Evolutionary conservation across 768 basidiomycete species (phyloP).

Genomic region (Pleurotus platypus): DNA sequence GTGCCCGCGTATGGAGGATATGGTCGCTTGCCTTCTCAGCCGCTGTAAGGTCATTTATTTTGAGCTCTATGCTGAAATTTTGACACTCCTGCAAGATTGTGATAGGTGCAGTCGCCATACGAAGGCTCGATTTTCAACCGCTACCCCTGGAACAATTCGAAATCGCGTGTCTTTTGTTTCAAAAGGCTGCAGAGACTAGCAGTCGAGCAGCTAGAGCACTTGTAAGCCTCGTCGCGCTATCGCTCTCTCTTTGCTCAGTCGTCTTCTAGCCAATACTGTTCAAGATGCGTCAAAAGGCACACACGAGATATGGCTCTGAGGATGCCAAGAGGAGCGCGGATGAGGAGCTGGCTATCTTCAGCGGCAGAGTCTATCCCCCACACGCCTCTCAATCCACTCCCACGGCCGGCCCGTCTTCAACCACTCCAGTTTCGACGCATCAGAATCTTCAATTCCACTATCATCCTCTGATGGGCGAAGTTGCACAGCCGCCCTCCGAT

Average conservation of each 20-base stretch:
- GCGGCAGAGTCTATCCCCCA: neutral
- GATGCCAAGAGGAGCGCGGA: neutral
- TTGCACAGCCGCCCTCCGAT: neutral
- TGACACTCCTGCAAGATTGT: constrained; percentile 33
- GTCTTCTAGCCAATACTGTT: constrained; percentile 39
- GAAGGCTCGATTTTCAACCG: constrained; percentile 39
- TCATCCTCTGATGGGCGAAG: neutral
- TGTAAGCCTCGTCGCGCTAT: constrained; percentile 24
- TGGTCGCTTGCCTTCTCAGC: constrained; percentile 58
- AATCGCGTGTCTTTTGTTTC: constrained; percentile 41
- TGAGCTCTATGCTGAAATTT: neutral
- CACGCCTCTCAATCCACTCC: neutral
- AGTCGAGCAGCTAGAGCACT: constrained; percentile 47
- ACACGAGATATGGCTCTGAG: neutral
- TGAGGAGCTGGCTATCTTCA: neutral
- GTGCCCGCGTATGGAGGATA: constrained; percentile 52
- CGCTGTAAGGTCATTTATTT: constrained; percentile 32
- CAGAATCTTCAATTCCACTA: neutral
- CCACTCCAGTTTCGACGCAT: neutral
- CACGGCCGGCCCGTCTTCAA: neutral
- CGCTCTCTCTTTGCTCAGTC: neutral
- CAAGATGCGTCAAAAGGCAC: constrained; percentile 39
- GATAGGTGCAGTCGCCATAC: constrained; percentile 51
- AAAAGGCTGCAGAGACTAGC: constrained; percentile 38
- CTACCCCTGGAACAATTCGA: constrained; percentile 44